Percentiles rank a stretch among this genome's conserved stretches.
Evolutionary conservation across 106 monocot species (phyloP).

Genomic region (Allium fistulosum): DNA sequence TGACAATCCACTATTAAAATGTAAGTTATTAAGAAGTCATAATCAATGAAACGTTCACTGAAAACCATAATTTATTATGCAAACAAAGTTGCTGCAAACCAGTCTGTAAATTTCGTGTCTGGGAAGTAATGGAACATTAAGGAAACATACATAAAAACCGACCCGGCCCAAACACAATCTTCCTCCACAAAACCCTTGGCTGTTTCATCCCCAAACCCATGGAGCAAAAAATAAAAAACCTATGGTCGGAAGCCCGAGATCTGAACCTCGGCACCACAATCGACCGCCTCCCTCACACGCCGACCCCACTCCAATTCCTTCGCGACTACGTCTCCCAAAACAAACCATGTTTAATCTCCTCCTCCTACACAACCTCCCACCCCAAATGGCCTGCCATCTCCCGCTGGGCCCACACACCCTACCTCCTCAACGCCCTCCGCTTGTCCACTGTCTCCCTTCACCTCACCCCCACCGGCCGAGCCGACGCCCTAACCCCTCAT

Average conservation of each 20-base stretch:
- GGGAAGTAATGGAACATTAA: no score
- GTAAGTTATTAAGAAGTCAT: no score
- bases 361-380: slow-evolving; percentile 33
- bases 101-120: no score
- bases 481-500: slow-evolving; percentile 63
- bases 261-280: slow-evolving; percentile 36
- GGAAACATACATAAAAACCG: no score
- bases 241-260: slow-evolving; percentile 68
- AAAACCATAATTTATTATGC: no score
- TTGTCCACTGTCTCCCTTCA: slow-evolving; percentile 60
- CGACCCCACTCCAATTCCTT: slow-evolving; percentile 63
- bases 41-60: no score
- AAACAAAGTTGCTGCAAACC: no score
- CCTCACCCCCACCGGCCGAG: slow-evolving; percentile 85
- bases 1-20: no score
- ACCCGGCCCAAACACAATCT: no score
- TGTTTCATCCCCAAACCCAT: not conserved
- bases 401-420: slow-evolving; percentile 48
- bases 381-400: slow-evolving; percentile 4
- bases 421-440: slow-evolving; percentile 48
- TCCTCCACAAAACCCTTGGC: no score
- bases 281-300: slow-evolving; percentile 41
- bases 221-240: slow-evolving; percentile 20
- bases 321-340: slow-evolving; percentile 60
- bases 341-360: slow-evolving; percentile 69